Evolutionary conservation across 805 yeast genomes (phyloP), one percentile per base, ranked within the genome.

Genomic region (Spathaspora sp.): DNA sequence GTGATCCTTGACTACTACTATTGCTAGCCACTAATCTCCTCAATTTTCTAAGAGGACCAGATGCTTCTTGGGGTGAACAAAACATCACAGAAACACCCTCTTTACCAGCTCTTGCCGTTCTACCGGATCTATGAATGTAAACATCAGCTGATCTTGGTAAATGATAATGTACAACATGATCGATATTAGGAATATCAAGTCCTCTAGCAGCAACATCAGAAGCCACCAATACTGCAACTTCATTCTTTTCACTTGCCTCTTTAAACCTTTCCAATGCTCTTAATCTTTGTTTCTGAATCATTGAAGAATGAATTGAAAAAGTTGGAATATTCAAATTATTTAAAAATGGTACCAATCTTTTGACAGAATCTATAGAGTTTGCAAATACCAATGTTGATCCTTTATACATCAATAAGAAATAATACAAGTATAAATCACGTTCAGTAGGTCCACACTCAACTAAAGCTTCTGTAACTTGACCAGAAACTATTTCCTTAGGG

Each of bases 191-290:
- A 50, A 94, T 90, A 76, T 94, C 99, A 53, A 94, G 78, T 53
- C 99, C 99, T 76, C 99, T 82, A 3, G 99, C 99, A 1, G 99
- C 99, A 45, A 94, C 98, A 69, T 94, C 99, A 3, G 98, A 90
- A 0, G 97, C 97, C 49, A 94, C 80, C 50, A 94, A 74, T 2
- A 92, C 92, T 0, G 88, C 76, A 2, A 83, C 72, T 47, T 80
- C 78, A 46, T 75, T 69, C 6, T 71, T 68, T 26, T 59, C 59
- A 44, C 80, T 75, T 17, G 83, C 77, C 46, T 73, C 78, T 57
- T 78, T 81, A 75, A 91, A 93, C 55, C 86, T 79, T 69, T 94
- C 99, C 60, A 94, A 72, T 2, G 93, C 82, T 58, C 92, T 79
- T 59, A 94, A 72, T 63, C 99, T 82, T 65, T 90, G 97, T 62